A percentile compares a stretch with the other conserved stretches of the same genome.
phyloP scores from a whole-genome alignment of 1,284 basidiomycete genomes.

The Volvariella volvacea region DNA sequence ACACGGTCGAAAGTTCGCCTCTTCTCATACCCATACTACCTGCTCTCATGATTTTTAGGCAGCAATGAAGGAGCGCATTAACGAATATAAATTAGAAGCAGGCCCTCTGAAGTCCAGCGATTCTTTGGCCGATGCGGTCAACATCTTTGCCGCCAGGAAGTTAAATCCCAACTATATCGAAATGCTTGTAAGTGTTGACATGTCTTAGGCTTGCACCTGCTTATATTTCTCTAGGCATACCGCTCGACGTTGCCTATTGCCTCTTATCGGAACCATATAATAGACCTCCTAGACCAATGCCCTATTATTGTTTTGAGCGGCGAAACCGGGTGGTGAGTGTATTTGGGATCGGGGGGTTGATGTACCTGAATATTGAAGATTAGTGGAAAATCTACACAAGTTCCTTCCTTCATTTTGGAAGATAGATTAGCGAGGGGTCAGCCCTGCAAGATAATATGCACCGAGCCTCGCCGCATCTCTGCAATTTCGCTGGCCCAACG shows the following conservation, averaged over 20 bases:
- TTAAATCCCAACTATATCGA: constrained; percentile 68
- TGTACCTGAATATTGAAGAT: too few species aligned
- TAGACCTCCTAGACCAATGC: constrained; percentile 65
- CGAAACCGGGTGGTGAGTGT: constrained; percentile 89
- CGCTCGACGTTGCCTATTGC: constrained; percentile 86
- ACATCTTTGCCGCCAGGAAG: constrained; percentile 13
- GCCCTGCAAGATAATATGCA: constrained; percentile 91
- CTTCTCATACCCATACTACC: too few species aligned
- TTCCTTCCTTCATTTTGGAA: constrained; percentile 93
- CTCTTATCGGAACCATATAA: constrained; percentile 72
- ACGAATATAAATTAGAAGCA: too few species aligned
- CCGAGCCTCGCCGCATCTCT: constrained; percentile 94
- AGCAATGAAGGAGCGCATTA: too few species aligned
- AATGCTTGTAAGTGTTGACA: constrained; percentile 68
- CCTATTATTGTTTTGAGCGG: constrained; percentile 94
- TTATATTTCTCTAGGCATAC: constrained; percentile 39
- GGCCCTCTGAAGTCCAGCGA: too few species aligned
- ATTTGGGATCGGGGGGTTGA: too few species aligned
- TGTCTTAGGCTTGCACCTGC: constrained; percentile 7
- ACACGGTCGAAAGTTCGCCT: too few species aligned
- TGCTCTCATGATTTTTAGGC: too few species aligned
- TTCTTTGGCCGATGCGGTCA: too few species aligned
- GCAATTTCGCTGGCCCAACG: constrained; percentile 96
- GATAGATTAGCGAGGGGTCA: constrained; percentile 79
- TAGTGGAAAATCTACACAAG: constrained; percentile 96